Conservation (phyloP, 495 filamentous ascomycete species). For the Neurospora intermedia region DNA sequence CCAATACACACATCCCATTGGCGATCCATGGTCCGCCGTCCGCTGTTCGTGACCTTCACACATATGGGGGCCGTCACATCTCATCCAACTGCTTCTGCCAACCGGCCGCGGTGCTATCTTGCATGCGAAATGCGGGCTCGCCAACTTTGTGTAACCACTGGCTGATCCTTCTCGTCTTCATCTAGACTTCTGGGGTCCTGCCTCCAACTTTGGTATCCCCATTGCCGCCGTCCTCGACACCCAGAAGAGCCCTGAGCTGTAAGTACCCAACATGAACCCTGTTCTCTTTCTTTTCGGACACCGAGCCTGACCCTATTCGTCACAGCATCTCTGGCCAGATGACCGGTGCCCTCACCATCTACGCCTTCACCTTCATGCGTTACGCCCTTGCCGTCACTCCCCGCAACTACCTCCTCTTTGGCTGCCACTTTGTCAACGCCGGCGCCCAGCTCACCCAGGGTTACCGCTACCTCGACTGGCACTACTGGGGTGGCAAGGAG, state of each 20-base stretch:
- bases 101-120: not conserved
- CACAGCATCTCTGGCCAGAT: slow-evolving; percentile 70
- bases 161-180: not conserved
- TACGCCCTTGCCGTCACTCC: slow-evolving; percentile 86
- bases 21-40: not conserved
- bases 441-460: slow-evolving; percentile 64
- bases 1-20: not conserved
- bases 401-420: slow-evolving; percentile 88
- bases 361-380: slow-evolving; percentile 90
- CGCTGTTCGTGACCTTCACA: not conserved
- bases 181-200: slow-evolving; percentile 93
- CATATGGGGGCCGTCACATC: not conserved
- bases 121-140: not conserved
- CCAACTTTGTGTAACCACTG: not conserved
- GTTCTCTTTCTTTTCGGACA: too few relatives aligned
- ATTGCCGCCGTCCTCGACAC: slow-evolving; percentile 85
- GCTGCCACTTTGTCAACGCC: slow-evolving; percentile 75
- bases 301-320: too few relatives aligned
- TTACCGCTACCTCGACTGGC: slow-evolving; percentile 59
- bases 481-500: slow-evolving; percentile 38
- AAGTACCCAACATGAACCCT: slow-evolving; percentile 4
- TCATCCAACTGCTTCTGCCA: not conserved
- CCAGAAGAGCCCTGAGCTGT: slow-evolving; percentile 88
- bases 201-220: slow-evolving; percentile 91
- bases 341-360: slow-evolving; percentile 73